phyloP scores from a whole-genome alignment of 129 eudicot genomes.

The sunflower (Helianthus annuus) region HanXRQr2.0-SUNRISE NC_035442.2:66731265-66731764 shows the following conservation, averaged over 20 bases:
- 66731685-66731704: not conserved
- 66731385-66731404: conserved; percentile 12
- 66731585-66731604: not conserved
- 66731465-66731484: not conserved
- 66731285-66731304: conserved; percentile 24
- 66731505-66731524: not conserved
- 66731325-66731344: conserved; percentile 19
- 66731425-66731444: not conserved
- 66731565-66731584: not conserved
- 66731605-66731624: not conserved
- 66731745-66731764: not conserved
- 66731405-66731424: not conserved
- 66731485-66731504: not conserved
- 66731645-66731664: not conserved
- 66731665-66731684: not conserved
- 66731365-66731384: conserved; percentile 29
- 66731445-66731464: not conserved
- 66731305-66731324: conserved; percentile 18
- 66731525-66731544: not conserved
- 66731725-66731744: not conserved
- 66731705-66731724: not conserved
- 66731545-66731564: not conserved
- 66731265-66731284: conserved; percentile 8
- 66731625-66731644: not conserved
- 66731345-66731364: conserved; percentile 24